Percentiles rank a stretch among this genome's conserved stretches.
These are phyloP conservation scores for Diddensiella transvaalensis DNA, from an alignment of 805 yeast genomes.

Conservation along the genomic window DNA sequence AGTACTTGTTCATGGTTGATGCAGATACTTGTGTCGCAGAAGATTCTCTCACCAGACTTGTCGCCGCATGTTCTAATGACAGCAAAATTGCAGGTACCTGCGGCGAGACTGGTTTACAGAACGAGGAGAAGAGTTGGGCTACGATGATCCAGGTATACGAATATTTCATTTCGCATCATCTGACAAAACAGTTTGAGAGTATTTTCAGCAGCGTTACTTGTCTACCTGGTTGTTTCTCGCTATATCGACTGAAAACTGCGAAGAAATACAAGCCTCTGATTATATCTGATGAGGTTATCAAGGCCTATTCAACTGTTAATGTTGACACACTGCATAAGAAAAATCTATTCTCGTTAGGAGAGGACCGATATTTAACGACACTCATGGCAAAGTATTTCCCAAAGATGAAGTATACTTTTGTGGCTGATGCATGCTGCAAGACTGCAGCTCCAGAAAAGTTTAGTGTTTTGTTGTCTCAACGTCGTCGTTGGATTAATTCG, in stretches of 20 bases:
- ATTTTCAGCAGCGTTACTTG: conserved; percentile 62
- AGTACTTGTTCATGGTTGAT: conserved; percentile 54
- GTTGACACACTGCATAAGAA: conserved; percentile 58
- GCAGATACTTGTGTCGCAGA: conserved; percentile 58
- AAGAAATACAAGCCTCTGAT: conserved; percentile 54
- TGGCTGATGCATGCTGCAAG: conserved; percentile 55
- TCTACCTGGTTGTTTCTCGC: conserved; percentile 63
- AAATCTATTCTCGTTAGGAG: conserved; percentile 59
- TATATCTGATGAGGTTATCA: conserved; percentile 58
- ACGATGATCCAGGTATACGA: conserved; percentile 63
- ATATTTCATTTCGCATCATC: conserved; percentile 60
- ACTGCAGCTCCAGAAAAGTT: conserved; percentile 56
- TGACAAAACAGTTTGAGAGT: conserved; percentile 60
- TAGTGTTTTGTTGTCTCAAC: conserved; percentile 49
- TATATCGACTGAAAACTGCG: conserved; percentile 46
- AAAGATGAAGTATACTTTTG: conserved; percentile 50
- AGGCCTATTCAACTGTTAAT: conserved; percentile 52
- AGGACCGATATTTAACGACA: conserved; percentile 56
- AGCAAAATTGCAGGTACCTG: conserved; percentile 57
- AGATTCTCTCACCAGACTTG: conserved; percentile 53
- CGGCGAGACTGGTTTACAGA: conserved; percentile 59
- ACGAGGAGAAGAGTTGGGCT: conserved; percentile 52
- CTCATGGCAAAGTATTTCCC: conserved; percentile 58
- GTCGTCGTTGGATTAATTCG: conserved; percentile 66
- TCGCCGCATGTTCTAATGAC: conserved; percentile 57